Percentiles rank a stretch among this genome's conserved stretches.
These are phyloP conservation scores for Tulasnella sp. DNA, from an alignment of 768 basidiomycete species.

Conservation along the genomic window DNA sequence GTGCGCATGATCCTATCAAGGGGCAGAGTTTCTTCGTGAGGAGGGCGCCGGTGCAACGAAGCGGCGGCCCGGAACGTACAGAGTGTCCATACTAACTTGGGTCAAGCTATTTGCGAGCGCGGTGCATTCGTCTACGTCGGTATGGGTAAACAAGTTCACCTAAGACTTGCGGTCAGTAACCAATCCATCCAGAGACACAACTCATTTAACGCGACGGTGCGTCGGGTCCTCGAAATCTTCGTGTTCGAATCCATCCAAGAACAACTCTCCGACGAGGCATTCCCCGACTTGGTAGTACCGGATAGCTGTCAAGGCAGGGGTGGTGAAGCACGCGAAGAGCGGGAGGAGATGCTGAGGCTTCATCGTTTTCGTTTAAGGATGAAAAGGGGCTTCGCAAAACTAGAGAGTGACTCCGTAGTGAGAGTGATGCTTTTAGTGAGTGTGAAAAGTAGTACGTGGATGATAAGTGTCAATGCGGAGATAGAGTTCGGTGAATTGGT, in stretches of 20 bases:
- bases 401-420: not conserved
- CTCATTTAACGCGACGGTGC: constrained; percentile 3
- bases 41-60: too few species aligned
- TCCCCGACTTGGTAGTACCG: not conserved
- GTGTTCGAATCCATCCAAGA: constrained; percentile 7
- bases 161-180: not conserved
- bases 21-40: too few species aligned
- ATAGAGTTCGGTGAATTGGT: too few species aligned
- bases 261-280: not conserved
- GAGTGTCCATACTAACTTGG: constrained; percentile 44
- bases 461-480: too few species aligned
- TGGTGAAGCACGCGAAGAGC: not conserved
- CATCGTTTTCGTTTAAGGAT: not conserved
- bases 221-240: not conserved
- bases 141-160: constrained; percentile 32
- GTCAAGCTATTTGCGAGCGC: constrained; percentile 55
- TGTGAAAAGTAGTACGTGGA: too few species aligned
- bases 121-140: constrained; percentile 46
- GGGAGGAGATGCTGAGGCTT: not conserved
- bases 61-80: too few species aligned
- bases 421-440: too few species aligned
- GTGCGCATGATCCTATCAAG: too few species aligned
- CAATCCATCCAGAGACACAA: too few species aligned
- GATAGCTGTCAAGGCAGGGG: not conserved
- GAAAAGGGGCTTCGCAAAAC: too few species aligned